Base-by-base conservation (phyloP, 2,329 filamentous ascomycete genomes). In the Fusarium sp. region DNA sequence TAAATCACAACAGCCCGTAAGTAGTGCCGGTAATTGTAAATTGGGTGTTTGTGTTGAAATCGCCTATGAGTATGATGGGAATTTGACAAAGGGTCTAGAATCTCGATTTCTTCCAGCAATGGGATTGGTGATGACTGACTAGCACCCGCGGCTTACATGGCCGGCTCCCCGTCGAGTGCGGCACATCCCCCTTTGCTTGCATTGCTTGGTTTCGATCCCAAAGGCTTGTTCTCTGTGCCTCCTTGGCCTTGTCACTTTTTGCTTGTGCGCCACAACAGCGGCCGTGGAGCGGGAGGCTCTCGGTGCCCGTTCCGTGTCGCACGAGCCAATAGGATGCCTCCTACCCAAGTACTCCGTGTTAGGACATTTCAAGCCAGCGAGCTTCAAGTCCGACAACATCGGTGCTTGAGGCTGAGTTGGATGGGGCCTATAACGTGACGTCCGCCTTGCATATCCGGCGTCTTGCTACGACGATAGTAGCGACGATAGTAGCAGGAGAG, bases 41-140 rank as follows among this genome's bases (percentile, higher is more conserved):
- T 50, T 38, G 29, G 40, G 46, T 56, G 36, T 32, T 52, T 42
- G 45, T 43, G 49, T 32, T 50, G 31, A 48, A 62, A 68, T 69
- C 46, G 48, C 48, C 57, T 55, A 64, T 61, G 26, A 51, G 31
- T 15, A 55, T 42, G 38, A 70, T 70, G 68, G 68, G 65, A 70
- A 68, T 70, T 68, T 36, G 40, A 32, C 42, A 39, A 28, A 25
- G 47, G 49, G 48, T 41, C 53, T 60, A 50, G 54, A 69, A 68
- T 68, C 68, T 69, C 64, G 65, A 70, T 70, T 41, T 52, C 51
- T 57, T 26, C 34, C 46, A 53, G 55, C 25, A 32, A 25, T 46
- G 25, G 40, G 39, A 59, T 56, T 57, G 61, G 58, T 10, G 51
- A 51, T 13, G 42, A 7, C 53, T 42, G 41, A 35, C 31, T 44